Evolutionary conservation across 257 asterid genomes (phyloP).

Genomic region (Phtheirospermum japonicum): DNA sequence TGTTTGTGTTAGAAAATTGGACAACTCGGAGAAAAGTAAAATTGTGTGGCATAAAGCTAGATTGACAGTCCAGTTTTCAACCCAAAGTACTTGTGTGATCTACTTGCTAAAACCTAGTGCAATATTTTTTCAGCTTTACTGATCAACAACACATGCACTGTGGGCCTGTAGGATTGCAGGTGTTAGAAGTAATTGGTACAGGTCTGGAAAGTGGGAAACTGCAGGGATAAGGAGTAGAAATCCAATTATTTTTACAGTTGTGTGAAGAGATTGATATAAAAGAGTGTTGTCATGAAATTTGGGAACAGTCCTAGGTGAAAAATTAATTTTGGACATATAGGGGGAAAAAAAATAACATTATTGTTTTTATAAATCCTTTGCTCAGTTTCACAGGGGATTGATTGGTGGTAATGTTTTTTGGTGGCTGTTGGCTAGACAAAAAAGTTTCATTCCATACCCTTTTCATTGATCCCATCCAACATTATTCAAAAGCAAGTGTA

Average conservation of each 20-base stretch:
- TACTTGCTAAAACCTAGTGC: constrained; percentile 14
- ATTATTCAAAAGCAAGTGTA: constrained; percentile 38
- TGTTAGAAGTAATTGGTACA: too few relatives aligned
- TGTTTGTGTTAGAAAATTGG: too few relatives aligned
- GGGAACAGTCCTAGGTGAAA: too few relatives aligned
- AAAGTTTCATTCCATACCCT: constrained; percentile 57
- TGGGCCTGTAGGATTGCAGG: too few relatives aligned
- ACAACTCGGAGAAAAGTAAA: too few relatives aligned
- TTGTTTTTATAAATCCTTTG: neutral
- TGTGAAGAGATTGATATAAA: constrained; percentile 22
- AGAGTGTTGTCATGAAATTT: constrained; percentile 53
- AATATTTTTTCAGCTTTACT: too few relatives aligned
- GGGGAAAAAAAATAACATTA: neutral
- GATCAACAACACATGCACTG: too few relatives aligned
- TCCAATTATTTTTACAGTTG: constrained; percentile 34
- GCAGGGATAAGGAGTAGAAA: constrained; percentile 39
- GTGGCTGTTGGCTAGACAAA: too few relatives aligned
- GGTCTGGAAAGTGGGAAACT: too few relatives aligned
- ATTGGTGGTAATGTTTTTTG: constrained; percentile 47
- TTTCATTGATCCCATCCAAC: constrained; percentile 42
- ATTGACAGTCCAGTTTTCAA: neutral
- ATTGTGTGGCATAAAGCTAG: neutral
- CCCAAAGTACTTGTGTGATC: constrained; percentile 14
- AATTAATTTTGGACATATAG: constrained; percentile 33
- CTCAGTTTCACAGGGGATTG: constrained; percentile 25